Conservation (phyloP, 306 rosid genomes). For the Hippophae gyantsensis region DNA sequence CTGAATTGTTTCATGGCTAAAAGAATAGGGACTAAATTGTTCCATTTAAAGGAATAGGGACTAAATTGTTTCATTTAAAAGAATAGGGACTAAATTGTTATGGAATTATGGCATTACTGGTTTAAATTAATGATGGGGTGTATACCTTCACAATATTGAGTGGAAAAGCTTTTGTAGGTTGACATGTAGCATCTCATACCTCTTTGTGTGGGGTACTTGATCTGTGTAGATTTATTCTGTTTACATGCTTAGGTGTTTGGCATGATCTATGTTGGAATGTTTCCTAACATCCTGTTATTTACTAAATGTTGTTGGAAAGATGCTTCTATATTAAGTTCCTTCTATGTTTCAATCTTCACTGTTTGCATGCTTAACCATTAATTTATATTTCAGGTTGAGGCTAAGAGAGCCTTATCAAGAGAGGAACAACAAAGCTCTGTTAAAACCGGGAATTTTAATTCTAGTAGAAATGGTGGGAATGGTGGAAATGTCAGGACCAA, state of each 20-base stretch:
- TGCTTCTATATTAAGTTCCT: background rate
- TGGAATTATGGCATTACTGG: background rate
- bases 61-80: background rate
- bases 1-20: too few relatives aligned
- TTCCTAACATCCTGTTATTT: background rate
- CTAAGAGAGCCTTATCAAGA: slow-evolving; percentile 92
- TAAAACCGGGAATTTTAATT: slow-evolving; percentile 57
- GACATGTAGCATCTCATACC: background rate
- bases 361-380: background rate
- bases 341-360: background rate
- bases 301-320: background rate
- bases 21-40: background rate
- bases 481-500: slow-evolving; percentile 87
- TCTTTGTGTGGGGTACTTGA: background rate
- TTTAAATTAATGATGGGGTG: background rate
- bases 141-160: background rate
- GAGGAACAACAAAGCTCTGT: slow-evolving; percentile 91
- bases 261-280: background rate
- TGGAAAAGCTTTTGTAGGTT: background rate
- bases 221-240: too few relatives aligned
- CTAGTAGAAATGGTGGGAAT: slow-evolving; percentile 51
- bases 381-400: slow-evolving; percentile 77
- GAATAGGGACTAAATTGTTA: background rate
- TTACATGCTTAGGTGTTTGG: too few relatives aligned
- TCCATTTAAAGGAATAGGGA: background rate